Evolutionary conservation across 495 filamentous ascomycete genomes (phyloP).

Genomic region (Chaetomidium leptoderma): DNA sequence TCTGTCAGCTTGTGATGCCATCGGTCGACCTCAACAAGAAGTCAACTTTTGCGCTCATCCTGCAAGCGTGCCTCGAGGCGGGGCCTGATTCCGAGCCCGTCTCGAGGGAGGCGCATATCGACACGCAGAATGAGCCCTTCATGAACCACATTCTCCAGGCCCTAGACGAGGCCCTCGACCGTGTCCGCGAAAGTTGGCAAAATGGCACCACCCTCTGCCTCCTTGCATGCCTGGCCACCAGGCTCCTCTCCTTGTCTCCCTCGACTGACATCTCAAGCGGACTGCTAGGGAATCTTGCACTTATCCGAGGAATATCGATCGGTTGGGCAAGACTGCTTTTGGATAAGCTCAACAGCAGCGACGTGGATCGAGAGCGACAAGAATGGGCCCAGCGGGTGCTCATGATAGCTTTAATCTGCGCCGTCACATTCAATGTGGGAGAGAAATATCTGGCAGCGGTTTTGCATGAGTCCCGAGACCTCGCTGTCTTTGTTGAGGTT

Average conservation of each 20-base stretch:
- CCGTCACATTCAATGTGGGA: slow-evolving; percentile 17
- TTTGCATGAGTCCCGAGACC: slow-evolving; percentile 3
- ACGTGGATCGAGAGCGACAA: not conserved
- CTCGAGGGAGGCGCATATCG: slow-evolving; percentile 2
- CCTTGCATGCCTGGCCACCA: slow-evolving; percentile 16
- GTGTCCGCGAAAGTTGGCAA: slow-evolving; percentile 19
- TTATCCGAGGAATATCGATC: slow-evolving; percentile 11
- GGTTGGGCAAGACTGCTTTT: slow-evolving; percentile 15
- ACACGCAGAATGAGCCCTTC: slow-evolving; percentile 3
- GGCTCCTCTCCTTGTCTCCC: slow-evolving; percentile 15
- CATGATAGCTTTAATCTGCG: slow-evolving; percentile 12
- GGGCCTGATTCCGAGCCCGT: slow-evolving; percentile 38
- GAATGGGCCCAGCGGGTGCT: slow-evolving; percentile 10
- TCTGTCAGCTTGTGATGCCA: slow-evolving; percentile 45
- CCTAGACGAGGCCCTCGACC: slow-evolving; percentile 9
- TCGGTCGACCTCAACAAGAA: slow-evolving; percentile 45
- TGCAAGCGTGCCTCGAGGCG: slow-evolving; percentile 49
- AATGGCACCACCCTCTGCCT: slow-evolving; percentile 18
- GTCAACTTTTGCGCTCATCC: slow-evolving; percentile 42
- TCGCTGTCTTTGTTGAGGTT: slow-evolving; percentile 7
- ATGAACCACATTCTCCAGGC: not conserved
- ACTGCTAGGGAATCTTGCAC: slow-evolving; percentile 14
- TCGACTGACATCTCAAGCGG: not conserved
- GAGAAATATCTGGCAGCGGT: slow-evolving; percentile 1
- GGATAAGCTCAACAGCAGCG: not conserved